A percentile compares a stretch with the other conserved stretches of the same genome.
phyloP scores from a whole-genome alignment of 2,329 filamentous ascomycete genomes.

The Zelopaecilomyces penicillatus region DNA sequence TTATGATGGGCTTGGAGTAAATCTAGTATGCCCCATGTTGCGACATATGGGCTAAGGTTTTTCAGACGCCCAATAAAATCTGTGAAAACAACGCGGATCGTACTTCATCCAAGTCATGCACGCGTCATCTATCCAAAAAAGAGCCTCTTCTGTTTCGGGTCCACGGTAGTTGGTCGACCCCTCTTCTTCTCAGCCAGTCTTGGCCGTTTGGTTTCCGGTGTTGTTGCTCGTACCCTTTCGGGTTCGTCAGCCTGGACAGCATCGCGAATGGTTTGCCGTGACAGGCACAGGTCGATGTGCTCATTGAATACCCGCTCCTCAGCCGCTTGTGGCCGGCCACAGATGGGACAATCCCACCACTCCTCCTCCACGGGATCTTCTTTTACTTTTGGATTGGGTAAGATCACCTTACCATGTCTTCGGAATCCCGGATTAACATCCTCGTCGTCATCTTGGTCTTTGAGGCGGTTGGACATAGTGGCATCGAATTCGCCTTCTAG shows the following conservation, averaged over 20 bases:
- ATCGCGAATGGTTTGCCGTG: slow-evolving; percentile 76
- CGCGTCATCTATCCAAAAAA: slow-evolving; percentile 35
- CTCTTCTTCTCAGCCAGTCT: slow-evolving; percentile 31
- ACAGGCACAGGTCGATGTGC: slow-evolving; percentile 89
- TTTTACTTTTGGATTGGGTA: slow-evolving; percentile 31
- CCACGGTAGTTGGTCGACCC: slow-evolving; percentile 23
- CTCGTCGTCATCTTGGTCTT: neutral
- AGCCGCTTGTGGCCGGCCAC: slow-evolving; percentile 63
- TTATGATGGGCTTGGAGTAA: too few relatives aligned
- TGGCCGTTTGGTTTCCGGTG: slow-evolving; percentile 27
- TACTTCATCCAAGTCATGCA: slow-evolving; percentile 8
- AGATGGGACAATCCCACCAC: slow-evolving; percentile 84
- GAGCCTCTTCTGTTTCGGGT: slow-evolving; percentile 44
- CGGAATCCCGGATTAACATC: neutral
- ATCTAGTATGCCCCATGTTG: neutral
- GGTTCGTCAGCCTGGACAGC: slow-evolving; percentile 52
- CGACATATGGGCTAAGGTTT: neutral
- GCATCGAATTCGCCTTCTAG: neutral
- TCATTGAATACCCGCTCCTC: slow-evolving; percentile 76
- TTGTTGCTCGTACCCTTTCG: slow-evolving; percentile 18
- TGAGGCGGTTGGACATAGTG: neutral
- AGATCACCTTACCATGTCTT: slow-evolving; percentile 43
- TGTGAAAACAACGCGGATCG: neutral
- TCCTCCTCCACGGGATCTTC: slow-evolving; percentile 30
- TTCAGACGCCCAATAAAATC: neutral